Evolutionary conservation across 257 asterid genomes (phyloP).

Genomic region (Primulina eburnea): DNA sequence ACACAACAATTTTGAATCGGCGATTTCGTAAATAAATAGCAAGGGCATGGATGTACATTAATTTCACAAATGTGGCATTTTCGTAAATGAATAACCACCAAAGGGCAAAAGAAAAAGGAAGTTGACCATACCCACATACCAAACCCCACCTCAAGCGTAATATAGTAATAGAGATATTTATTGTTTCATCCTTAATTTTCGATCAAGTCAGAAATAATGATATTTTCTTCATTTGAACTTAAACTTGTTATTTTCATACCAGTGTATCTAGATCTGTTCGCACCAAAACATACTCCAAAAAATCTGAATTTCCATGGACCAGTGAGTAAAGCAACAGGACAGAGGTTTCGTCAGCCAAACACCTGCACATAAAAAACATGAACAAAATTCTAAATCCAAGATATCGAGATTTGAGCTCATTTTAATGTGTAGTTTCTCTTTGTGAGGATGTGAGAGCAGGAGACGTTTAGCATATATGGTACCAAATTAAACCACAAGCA

Average conservation of each 20-base stretch:
- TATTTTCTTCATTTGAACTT: slow-evolving; percentile 1
- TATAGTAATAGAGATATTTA: not conserved
- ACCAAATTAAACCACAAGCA: slow-evolving; percentile 10
- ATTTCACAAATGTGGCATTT: too few relatives aligned
- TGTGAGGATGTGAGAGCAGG: not conserved
- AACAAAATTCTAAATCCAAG: slow-evolving; percentile 14
- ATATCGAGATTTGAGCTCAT: slow-evolving; percentile 1
- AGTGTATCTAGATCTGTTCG: slow-evolving; percentile 94
- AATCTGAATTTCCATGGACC: slow-evolving; percentile 89
- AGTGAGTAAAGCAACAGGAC: slow-evolving; percentile 85
- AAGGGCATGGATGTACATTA: too few relatives aligned
- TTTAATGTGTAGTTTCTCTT: slow-evolving; percentile 1
- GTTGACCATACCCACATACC: too few relatives aligned
- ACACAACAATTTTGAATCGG: too few relatives aligned
- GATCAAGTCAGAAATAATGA: slow-evolving; percentile 14
- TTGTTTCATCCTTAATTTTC: slow-evolving; percentile 1
- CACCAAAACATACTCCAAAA: slow-evolving; percentile 93
- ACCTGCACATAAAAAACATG: slow-evolving; percentile 43
- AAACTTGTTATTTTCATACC: slow-evolving; percentile 52
- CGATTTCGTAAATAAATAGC: too few relatives aligned
- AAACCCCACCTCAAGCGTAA: too few relatives aligned
- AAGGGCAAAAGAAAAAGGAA: too few relatives aligned
- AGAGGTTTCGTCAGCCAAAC: slow-evolving; percentile 82
- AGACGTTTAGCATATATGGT: not conserved
- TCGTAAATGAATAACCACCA: too few relatives aligned